These are phyloP conservation scores for Peterozyma xylosa DNA, from an alignment of 805 yeast species.

Conservation along the genomic window DNA sequence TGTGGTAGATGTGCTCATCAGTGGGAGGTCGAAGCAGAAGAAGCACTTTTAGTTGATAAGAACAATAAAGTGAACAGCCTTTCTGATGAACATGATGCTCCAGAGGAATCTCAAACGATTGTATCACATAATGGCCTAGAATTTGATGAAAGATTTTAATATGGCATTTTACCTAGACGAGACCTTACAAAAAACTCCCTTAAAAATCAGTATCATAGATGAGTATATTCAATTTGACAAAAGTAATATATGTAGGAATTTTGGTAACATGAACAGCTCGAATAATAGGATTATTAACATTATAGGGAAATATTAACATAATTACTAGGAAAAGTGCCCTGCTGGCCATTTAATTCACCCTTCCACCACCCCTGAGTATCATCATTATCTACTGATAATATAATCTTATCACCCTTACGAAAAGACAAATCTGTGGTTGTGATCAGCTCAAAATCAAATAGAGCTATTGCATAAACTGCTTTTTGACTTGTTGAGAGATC, in stretches of 20 bases:
- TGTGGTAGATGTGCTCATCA: constrained; percentile 36
- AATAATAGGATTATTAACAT: no score
- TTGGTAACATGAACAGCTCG: no score
- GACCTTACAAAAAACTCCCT: no score
- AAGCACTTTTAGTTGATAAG: neutral
- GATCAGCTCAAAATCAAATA: constrained; percentile 28
- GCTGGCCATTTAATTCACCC: constrained; percentile 30
- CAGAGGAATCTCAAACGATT: no score
- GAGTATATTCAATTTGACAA: no score
- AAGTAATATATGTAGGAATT: no score
- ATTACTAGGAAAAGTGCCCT: constrained; percentile 40
- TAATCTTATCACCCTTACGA: constrained; percentile 33
- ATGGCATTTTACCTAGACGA: no score
- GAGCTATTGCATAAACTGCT: constrained; percentile 26
- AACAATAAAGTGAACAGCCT: no score
- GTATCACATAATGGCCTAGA: no score
- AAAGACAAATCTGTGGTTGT: constrained; percentile 35
- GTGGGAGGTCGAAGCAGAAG: constrained; percentile 17
- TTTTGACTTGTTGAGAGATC: neutral
- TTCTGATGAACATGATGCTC: no score
- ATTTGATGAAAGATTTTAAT: no score
- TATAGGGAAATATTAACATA: constrained; percentile 20
- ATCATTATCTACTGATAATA: constrained; percentile 23
- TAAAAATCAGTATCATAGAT: no score
- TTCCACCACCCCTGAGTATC: constrained; percentile 42